Percentiles rank a stretch among this genome's conserved stretches.
Evolutionary conservation across 345 rosid species (phyloP).

Genomic region (Alliaria petiolata): DNA sequence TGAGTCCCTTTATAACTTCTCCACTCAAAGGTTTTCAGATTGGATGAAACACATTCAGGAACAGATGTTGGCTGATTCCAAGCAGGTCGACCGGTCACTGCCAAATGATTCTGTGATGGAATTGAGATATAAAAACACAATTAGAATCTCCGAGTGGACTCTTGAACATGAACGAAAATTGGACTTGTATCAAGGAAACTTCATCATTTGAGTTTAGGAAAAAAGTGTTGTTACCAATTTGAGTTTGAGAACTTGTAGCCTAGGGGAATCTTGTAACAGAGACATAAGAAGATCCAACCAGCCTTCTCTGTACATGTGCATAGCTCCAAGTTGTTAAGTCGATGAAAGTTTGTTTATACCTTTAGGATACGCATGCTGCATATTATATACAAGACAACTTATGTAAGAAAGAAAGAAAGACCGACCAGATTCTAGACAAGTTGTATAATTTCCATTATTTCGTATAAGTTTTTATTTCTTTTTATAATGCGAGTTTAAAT

Average conservation of each 20-base stretch:
- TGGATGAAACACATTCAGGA: not conserved
- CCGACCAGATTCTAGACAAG: too few relatives aligned
- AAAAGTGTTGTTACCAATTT: not conserved
- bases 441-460: too few relatives aligned
- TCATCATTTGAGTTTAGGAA: not conserved
- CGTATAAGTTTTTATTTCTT: too few relatives aligned
- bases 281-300: too few relatives aligned
- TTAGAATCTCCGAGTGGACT: not conserved
- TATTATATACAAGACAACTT: too few relatives aligned
- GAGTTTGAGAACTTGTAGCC: not conserved
- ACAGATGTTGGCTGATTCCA: not conserved
- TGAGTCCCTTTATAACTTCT: not conserved
- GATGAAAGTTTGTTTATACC: not conserved
- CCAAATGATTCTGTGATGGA: not conserved
- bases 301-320: not conserved
- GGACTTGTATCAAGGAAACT: too few relatives aligned
- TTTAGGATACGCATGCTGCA: not conserved
- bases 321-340: not conserved
- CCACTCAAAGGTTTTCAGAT: not conserved
- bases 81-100: not conserved
- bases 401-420: too few relatives aligned
- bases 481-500: not conserved
- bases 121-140: not conserved
- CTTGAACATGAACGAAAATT: not conserved
- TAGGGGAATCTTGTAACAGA: too few relatives aligned